Conservation (phyloP, 2,329 filamentous ascomycete genomes). For the Pseudogymnoascus sp. region DNA sequence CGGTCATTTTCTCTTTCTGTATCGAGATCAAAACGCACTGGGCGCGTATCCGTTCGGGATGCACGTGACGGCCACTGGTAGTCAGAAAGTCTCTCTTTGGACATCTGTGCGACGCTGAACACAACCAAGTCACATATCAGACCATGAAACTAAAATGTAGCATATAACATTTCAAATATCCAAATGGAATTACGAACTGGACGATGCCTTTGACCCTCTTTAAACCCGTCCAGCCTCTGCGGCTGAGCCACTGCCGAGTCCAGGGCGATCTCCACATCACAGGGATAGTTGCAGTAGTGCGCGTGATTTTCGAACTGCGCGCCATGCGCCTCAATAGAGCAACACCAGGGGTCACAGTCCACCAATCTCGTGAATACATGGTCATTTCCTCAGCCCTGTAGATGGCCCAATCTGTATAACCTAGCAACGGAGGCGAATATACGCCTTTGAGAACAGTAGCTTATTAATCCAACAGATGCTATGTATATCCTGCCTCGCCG, state of each 20-base stretch:
- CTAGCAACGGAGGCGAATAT: not conserved
- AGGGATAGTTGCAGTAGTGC: not conserved
- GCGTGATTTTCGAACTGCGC: not conserved
- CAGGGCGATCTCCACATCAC: conserved; percentile 7
- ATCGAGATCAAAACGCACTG: conserved; percentile 5
- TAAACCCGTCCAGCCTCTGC: not conserved
- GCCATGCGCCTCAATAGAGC: not conserved
- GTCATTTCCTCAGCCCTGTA: not conserved
- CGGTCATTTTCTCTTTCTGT: not conserved
- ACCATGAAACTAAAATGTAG: not conserved
- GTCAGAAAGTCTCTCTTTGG: not conserved
- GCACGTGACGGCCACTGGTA: conserved; percentile 1
- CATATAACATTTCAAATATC: not conserved
- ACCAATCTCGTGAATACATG: not conserved
- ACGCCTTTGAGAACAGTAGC: not conserved
- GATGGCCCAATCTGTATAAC: not conserved
- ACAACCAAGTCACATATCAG: not conserved
- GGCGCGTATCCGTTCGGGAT: not conserved
- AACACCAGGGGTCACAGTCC: not conserved
- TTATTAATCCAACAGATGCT: not conserved
- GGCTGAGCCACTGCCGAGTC: conserved; percentile 4
- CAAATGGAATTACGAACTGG: not conserved
- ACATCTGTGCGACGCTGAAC: not conserved
- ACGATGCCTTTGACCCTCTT: not conserved
- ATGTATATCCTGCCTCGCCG: not conserved